Conservation (phyloP, 2,329 filamentous ascomycete genomes). For the Fusarium tuaranense region DNA sequence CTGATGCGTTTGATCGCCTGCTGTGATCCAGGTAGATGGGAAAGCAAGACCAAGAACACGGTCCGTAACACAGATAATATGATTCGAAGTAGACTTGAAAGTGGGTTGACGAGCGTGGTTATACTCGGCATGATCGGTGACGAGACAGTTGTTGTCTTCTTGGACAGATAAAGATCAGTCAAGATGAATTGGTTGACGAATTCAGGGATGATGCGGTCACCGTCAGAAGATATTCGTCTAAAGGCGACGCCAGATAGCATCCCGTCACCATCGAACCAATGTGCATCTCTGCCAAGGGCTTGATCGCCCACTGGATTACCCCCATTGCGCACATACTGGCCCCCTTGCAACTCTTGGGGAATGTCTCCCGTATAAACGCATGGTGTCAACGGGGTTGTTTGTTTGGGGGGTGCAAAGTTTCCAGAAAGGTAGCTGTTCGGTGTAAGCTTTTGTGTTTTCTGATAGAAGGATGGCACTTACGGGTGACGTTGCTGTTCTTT, state of each 20-base stretch:
- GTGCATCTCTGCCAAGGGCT: constrained; percentile 70
- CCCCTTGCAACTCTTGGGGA: constrained; percentile 73
- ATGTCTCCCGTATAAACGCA: constrained; percentile 70
- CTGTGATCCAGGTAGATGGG: constrained; percentile 47
- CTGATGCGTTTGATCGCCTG: constrained; percentile 74
- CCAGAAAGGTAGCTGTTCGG: constrained; percentile 68
- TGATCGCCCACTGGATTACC: constrained; percentile 74
- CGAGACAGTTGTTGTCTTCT: constrained; percentile 58
- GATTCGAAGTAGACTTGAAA: constrained; percentile 16
- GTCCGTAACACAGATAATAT: constrained; percentile 11
- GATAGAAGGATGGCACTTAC: not conserved
- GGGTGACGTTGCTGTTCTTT: not conserved
- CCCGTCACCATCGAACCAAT: constrained; percentile 82
- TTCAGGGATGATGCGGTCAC: constrained; percentile 62
- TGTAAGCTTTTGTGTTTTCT: constrained; percentile 51
- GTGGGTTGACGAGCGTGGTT: constrained; percentile 72
- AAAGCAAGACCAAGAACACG: constrained; percentile 55
- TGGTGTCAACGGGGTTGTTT: constrained; percentile 64
- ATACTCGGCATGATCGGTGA: constrained; percentile 76
- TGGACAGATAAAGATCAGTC: constrained; percentile 72
- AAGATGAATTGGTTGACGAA: constrained; percentile 78
- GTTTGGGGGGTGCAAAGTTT: constrained; percentile 76
- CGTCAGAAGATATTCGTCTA: constrained; percentile 53
- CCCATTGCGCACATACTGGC: constrained; percentile 79
- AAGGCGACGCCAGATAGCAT: constrained; percentile 77